A percentile compares a stretch with the other conserved stretches of the same genome.
Conservation (phyloP, 768 basidiomycete species). For the Trametes maxima region DNA sequence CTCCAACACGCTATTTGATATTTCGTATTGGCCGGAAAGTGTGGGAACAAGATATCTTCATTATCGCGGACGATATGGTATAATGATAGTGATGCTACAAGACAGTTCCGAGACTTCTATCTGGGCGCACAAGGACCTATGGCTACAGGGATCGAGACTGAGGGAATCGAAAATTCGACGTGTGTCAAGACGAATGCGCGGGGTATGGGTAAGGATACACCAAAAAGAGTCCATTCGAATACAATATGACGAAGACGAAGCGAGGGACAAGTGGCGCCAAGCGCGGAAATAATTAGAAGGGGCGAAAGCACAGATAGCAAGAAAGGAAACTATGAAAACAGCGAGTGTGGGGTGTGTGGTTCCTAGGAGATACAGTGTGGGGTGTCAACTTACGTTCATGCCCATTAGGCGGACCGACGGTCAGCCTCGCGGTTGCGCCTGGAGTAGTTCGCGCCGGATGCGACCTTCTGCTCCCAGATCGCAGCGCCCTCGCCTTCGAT, state of each 20-base stretch:
- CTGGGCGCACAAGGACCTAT: slow-evolving; percentile 9
- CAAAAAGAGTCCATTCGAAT: slow-evolving; percentile 12
- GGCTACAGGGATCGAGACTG: slow-evolving; percentile 17
- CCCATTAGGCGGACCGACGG: slow-evolving; percentile 18
- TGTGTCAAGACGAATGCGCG: not conserved
- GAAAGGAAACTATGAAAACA: slow-evolving; percentile 8
- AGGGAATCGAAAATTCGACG: not conserved
- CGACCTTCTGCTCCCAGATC: slow-evolving; percentile 61
- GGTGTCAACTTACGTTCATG: slow-evolving; percentile 10
- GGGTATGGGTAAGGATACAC: slow-evolving; percentile 20
- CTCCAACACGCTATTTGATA: too few species aligned
- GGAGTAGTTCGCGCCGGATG: slow-evolving; percentile 22
- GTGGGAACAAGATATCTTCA: not conserved
- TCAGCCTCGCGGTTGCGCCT: slow-evolving; percentile 17
- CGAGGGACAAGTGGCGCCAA: not conserved
- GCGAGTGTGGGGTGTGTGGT: not conserved
- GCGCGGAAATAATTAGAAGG: slow-evolving; percentile 14
- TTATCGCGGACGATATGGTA: not conserved
- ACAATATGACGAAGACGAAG: slow-evolving; percentile 6
- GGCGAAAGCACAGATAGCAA: slow-evolving; percentile 10
- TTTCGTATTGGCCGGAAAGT: too few species aligned
- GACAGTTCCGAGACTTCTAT: slow-evolving; percentile 4
- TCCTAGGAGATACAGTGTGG: slow-evolving; percentile 4
- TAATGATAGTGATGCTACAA: slow-evolving; percentile 16
- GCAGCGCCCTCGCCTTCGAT: slow-evolving; percentile 61